These are phyloP conservation scores for Fusarium azukiicola DNA, from an alignment of 2,329 filamentous ascomycete species.

Conservation along the genomic window DNA sequence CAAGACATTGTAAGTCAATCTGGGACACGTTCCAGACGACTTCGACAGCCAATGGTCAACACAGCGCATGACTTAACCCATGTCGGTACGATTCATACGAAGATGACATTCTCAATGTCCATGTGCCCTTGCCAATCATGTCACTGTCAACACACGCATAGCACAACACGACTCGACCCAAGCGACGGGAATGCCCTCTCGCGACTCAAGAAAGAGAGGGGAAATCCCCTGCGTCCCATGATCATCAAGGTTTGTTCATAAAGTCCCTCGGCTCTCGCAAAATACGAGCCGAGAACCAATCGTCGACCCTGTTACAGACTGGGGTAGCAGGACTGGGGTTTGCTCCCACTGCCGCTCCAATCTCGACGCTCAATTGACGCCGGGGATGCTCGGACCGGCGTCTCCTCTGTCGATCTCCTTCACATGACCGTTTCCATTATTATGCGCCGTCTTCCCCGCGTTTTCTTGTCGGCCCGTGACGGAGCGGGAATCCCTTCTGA, in stretches of 20 bases:
- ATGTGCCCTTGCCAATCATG: background rate
- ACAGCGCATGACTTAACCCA: no score
- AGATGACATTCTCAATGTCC: no score
- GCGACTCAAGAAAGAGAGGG: background rate
- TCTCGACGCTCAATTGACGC: slow-evolving; percentile 18
- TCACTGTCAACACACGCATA: background rate
- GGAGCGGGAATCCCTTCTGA: slow-evolving; percentile 50
- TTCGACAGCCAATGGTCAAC: no score
- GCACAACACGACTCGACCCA: background rate
- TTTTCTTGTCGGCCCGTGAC: slow-evolving; percentile 57
- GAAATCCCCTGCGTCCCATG: slow-evolving; percentile 31
- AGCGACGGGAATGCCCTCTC: background rate
- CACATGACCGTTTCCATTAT: slow-evolving; percentile 33
- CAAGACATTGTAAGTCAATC: no score
- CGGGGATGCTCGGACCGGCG: slow-evolving; percentile 35
- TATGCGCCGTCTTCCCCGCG: slow-evolving; percentile 43
- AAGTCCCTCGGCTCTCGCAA: slow-evolving; percentile 10
- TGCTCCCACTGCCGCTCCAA: slow-evolving; percentile 42
- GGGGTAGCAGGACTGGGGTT: slow-evolving; percentile 25
- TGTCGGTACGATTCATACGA: no score
- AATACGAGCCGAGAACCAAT: slow-evolving; percentile 34
- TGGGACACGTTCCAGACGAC: no score
- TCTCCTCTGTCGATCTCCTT: slow-evolving; percentile 30
- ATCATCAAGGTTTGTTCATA: slow-evolving; percentile 37
- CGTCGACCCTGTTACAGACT: slow-evolving; percentile 10